Conservation (phyloP, 1,284 basidiomycete genomes). For the Coniophora puteana region DNA sequence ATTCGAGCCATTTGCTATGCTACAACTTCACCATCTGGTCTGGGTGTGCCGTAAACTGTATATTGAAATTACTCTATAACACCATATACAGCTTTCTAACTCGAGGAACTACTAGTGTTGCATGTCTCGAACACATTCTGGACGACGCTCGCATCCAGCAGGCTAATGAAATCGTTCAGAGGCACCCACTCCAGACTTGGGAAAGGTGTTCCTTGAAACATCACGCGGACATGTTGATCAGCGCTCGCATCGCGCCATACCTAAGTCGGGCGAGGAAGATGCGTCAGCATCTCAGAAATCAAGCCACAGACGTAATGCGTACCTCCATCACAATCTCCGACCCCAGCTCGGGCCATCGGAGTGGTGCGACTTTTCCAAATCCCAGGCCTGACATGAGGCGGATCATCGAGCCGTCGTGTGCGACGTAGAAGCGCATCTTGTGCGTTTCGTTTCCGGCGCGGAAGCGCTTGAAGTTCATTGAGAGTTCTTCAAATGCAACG, state of each 20-base stretch:
- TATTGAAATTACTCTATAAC: too few species aligned
- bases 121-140: conserved; percentile 27
- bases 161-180: conserved; percentile 34
- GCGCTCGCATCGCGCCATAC: conserved; percentile 34
- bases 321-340: conserved; percentile 43
- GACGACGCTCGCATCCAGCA: conserved; percentile 36
- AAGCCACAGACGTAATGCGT: conserved; percentile 9
- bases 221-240: conserved; percentile 36
- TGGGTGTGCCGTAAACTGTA: too few species aligned
- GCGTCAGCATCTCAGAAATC: too few species aligned
- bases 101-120: too few species aligned
- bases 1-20: too few species aligned
- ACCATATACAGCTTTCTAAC: too few species aligned
- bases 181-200: conserved; percentile 34
- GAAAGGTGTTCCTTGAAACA: conserved; percentile 44
- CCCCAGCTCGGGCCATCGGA: conserved; percentile 44
- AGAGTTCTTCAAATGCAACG: conserved; percentile 26
- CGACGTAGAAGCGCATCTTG: conserved; percentile 37
- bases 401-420: conserved; percentile 43
- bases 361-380: conserved; percentile 28
- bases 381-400: conserved; percentile 38
- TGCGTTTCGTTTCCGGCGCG: conserved; percentile 23
- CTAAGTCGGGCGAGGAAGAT: too few species aligned
- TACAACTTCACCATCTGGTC: too few species aligned
- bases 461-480: conserved; percentile 20